phyloP scores from a whole-genome alignment of 139 green algal genomes.

The Zygnema cylindricum region DNA sequence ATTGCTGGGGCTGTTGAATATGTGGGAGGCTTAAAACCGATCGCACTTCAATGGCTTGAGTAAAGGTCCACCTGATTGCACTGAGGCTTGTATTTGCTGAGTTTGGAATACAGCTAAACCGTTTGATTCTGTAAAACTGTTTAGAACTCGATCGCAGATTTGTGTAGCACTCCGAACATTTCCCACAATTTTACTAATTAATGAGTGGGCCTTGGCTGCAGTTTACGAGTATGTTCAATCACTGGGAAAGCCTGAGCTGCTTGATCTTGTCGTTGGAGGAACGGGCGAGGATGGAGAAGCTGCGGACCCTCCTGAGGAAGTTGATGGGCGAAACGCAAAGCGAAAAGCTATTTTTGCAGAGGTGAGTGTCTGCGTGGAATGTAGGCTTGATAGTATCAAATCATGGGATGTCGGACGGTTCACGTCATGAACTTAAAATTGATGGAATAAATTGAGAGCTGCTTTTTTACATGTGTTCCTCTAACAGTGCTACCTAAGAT shows the following conservation, averaged over 20 bases:
- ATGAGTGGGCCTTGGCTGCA: not conserved
- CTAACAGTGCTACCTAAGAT: no score
- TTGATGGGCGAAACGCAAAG: not conserved
- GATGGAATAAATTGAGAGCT: no score
- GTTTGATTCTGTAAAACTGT: not conserved
- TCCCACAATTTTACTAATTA: not conserved
- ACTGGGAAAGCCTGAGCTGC: conserved; percentile 71
- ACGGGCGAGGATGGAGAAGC: conserved; percentile 12
- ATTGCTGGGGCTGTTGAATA: no score
- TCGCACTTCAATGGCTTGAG: no score
- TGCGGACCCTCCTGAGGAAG: conserved; percentile 23
- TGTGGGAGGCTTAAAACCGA: not conserved
- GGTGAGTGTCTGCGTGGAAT: no score
- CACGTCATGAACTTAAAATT: no score
- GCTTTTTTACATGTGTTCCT: no score
- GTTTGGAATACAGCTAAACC: not conserved
- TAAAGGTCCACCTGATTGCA: no score
- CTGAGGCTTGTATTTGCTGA: not conserved
- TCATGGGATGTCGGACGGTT: no score
- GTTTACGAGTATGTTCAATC: conserved; percentile 43
- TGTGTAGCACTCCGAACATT: no score
- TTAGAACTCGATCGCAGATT: no score
- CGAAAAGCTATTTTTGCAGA: conserved; percentile 18
- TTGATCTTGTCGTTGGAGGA: conserved; percentile 62
- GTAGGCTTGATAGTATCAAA: no score